Conservation (phyloP, 2,329 filamentous ascomycete genomes). For the Phialemoniopsis sp. region DNA sequence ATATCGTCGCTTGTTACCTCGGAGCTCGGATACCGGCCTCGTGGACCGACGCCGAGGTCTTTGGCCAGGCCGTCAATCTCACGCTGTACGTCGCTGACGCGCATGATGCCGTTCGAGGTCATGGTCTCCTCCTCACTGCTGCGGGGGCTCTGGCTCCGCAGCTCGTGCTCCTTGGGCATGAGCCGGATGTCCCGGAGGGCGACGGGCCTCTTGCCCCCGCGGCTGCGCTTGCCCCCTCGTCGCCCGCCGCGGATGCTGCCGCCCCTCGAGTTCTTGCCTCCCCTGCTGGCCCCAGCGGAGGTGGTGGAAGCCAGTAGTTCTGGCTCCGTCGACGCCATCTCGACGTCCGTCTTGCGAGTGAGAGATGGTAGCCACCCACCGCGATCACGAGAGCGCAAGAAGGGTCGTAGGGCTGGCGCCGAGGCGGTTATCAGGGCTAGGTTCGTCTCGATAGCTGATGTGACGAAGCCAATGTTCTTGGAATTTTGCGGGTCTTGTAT, state of each 20-base stretch:
- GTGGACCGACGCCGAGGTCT: slow-evolving; percentile 13
- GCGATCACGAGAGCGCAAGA: slow-evolving; percentile 21
- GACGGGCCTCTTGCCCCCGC: slow-evolving; percentile 13
- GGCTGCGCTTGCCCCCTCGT: not conserved
- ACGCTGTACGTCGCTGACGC: slow-evolving; percentile 20
- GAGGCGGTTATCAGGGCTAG: slow-evolving; percentile 36
- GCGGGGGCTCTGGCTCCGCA: slow-evolving; percentile 22
- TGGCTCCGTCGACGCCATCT: slow-evolving; percentile 8
- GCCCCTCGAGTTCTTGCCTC: slow-evolving; percentile 23
- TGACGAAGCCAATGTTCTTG: slow-evolving; percentile 27
- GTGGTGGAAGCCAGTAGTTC: not conserved
- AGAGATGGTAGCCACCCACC: slow-evolving; percentile 23
- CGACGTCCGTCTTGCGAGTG: slow-evolving; percentile 14
- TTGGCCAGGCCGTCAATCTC: slow-evolving; percentile 17
- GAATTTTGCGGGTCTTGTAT: slow-evolving; percentile 8
- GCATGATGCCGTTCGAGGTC: slow-evolving; percentile 28
- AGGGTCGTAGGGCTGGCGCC: slow-evolving; percentile 31
- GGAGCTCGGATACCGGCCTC: slow-evolving; percentile 4
- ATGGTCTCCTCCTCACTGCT: slow-evolving; percentile 27
- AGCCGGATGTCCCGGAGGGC: slow-evolving; percentile 11
- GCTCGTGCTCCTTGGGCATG: slow-evolving; percentile 12
- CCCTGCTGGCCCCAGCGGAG: slow-evolving; percentile 2
- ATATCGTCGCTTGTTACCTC: not conserved
- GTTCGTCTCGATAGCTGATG: slow-evolving; percentile 33
- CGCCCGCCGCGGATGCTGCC: slow-evolving; percentile 6